Evolutionary conservation across 2,329 filamentous ascomycete species (phyloP).

Genomic region (Xenoacremonium recifei): DNA sequence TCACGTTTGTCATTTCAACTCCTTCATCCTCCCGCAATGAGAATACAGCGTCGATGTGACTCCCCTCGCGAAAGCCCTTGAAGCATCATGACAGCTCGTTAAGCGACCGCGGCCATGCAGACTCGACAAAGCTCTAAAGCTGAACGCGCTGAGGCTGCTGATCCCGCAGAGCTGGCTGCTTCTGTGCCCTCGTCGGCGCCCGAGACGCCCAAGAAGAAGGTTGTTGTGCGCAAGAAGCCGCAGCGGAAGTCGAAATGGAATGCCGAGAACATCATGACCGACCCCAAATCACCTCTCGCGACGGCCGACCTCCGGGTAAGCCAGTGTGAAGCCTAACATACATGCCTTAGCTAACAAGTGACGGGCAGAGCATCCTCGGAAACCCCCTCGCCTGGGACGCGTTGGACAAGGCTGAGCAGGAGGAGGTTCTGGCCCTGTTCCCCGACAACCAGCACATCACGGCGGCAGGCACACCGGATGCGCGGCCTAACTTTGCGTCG

Average conservation of each 20-base stretch:
- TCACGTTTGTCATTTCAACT: too few relatives aligned
- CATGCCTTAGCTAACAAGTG: too few relatives aligned
- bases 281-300: constrained; percentile 38
- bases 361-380: constrained; percentile 36
- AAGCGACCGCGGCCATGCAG: too few relatives aligned
- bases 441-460: constrained; percentile 38
- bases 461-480: constrained; percentile 31
- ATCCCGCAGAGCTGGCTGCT: too few relatives aligned
- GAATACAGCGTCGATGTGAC: too few relatives aligned
- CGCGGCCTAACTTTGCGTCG: constrained; percentile 40
- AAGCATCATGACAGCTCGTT: too few relatives aligned
- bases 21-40: too few relatives aligned
- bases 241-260: constrained; percentile 35
- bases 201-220: constrained; percentile 22
- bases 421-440: constrained; percentile 37
- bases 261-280: constrained; percentile 33
- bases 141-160: too few relatives aligned
- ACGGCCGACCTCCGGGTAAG: constrained; percentile 37
- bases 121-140: too few relatives aligned
- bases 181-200: too few relatives aligned
- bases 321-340: neutral
- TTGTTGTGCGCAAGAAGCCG: constrained; percentile 20
- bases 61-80: too few relatives aligned
- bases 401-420: constrained; percentile 32
- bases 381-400: constrained; percentile 39